Base-by-base conservation (phyloP, 176 grass and related monocot genomes). In the Microstegium vimineum region DNA sequence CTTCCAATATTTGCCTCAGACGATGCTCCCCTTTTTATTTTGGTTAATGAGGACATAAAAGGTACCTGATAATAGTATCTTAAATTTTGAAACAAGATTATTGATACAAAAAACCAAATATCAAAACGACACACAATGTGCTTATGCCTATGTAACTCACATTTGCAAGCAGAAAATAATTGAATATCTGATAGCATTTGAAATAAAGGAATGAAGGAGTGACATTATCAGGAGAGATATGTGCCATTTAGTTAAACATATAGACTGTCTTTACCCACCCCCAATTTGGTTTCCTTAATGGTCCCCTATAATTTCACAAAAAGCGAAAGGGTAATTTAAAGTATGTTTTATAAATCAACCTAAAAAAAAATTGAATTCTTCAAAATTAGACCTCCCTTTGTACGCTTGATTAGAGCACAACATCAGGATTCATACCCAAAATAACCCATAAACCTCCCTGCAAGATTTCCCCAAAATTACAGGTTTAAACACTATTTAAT, bases 201-300 rank as follows among this genome's bases (percentile, higher is more conserved):
- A 62, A 68, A 68, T 57, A 85, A 56, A 77, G 31, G 62, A 81
- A 74, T 54, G 56, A 5, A 27, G 2, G 18, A 77, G 22, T 61
- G 9, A 40, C 32, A 88, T 65, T 78, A 66, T 47, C 40, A 76
- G 68, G 20, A 87, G 40, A 63, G 6, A 47, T 28, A 81, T 62
- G 20, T 18, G 33, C 8, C 22, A 59, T 40, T 66, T 56, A 83
- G 42, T 49, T 18, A 64, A 86, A 49, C 5, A 17, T 47, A 47
- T 47, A 20, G n/a, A n/a, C n/a, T n/a, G n/a, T n/a, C n/a, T n/a
- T n/a, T n/a, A n/a, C n/a, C n/a, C n/a, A n/a, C n/a, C n/a, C n/a
- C n/a, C n/a, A n/a, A n/a, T n/a, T n/a, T n/a, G n/a, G n/a, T n/a
- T n/a, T n/a, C n/a, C n/a, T n/a, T n/a, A n/a, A n/a, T n/a, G n/a